phyloP scores from a whole-genome alignment of 352 stramenopile species.

The Phytopythium oedochilum region DNA sequence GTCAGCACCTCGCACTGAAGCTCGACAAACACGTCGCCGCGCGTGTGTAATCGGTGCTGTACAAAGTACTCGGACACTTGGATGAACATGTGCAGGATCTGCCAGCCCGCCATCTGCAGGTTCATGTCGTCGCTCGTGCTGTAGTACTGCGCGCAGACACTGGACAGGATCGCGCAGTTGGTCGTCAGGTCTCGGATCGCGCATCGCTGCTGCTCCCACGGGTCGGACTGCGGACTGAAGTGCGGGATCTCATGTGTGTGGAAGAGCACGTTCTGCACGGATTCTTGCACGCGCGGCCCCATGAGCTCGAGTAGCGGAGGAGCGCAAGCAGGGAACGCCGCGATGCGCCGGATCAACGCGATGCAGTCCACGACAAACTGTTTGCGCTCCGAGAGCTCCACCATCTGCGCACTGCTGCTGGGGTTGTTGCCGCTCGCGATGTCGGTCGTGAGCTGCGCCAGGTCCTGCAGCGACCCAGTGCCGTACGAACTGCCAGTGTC shows the following conservation, averaged over 20 bases:
- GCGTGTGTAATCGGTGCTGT: slow-evolving; percentile 48
- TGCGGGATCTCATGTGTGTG: slow-evolving; percentile 42
- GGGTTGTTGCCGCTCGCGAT: slow-evolving; percentile 28
- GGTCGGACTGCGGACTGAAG: slow-evolving; percentile 28
- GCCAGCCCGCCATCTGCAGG: slow-evolving; percentile 57
- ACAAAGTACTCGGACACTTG: slow-evolving; percentile 56
- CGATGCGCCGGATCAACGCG: slow-evolving; percentile 63
- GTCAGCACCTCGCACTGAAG: slow-evolving; percentile 65
- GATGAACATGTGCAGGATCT: slow-evolving; percentile 63
- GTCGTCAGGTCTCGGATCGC: slow-evolving; percentile 57
- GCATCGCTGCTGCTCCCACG: slow-evolving; percentile 42
- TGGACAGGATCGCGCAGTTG: slow-evolving; percentile 54
- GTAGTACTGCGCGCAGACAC: slow-evolving; percentile 57
- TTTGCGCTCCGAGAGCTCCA: slow-evolving; percentile 64
- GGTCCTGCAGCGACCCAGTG: slow-evolving; percentile 60
- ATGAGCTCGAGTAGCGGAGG: slow-evolving; percentile 46
- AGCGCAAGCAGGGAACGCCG: slow-evolving; percentile 48
- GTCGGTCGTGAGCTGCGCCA: slow-evolving; percentile 56
- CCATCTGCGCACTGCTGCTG: slow-evolving; percentile 14
- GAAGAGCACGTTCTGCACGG: slow-evolving; percentile 36
- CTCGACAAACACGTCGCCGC: slow-evolving; percentile 45
- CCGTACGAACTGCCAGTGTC: slow-evolving; percentile 27
- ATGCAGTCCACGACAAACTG: slow-evolving; percentile 75
- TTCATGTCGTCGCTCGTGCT: slow-evolving; percentile 47
- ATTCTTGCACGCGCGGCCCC: slow-evolving; percentile 39